phyloP scores from a whole-genome alignment of 1,284 basidiomycete genomes.

The Sanghuangporus weigelae region DNA sequence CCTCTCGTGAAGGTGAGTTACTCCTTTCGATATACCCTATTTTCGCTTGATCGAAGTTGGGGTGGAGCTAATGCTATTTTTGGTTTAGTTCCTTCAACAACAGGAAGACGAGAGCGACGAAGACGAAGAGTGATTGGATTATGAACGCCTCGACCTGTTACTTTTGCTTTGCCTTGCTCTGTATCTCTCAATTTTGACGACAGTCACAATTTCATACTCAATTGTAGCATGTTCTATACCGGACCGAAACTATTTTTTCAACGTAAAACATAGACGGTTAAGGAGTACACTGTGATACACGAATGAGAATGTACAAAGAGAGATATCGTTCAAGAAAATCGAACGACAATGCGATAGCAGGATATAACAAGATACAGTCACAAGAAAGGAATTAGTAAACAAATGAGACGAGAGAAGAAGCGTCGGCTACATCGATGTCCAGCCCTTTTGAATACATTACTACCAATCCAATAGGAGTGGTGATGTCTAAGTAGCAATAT shows the following conservation, averaged over 20 bases:
- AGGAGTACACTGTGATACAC: too few species aligned
- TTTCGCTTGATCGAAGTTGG: background rate
- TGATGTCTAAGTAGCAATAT: background rate
- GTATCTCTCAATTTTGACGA: too few species aligned
- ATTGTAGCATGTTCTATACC: too few species aligned
- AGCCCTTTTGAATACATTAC: background rate
- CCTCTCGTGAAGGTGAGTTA: slow-evolving; percentile 78
- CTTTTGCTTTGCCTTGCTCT: background rate
- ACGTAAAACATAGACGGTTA: too few species aligned
- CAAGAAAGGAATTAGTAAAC: too few species aligned
- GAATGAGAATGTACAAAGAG: too few species aligned
- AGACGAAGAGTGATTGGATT: slow-evolving; percentile 4
- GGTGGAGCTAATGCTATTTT: slow-evolving; percentile 40
- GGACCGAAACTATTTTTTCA: too few species aligned
- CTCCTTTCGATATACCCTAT: slow-evolving; percentile 7
- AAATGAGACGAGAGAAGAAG: background rate
- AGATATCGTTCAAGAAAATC: too few species aligned
- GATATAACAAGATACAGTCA: too few species aligned
- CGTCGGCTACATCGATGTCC: background rate
- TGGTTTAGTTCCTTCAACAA: slow-evolving; percentile 13
- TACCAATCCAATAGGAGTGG: background rate
- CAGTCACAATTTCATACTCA: too few species aligned
- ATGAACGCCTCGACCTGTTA: background rate
- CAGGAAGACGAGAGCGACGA: slow-evolving; percentile 20
- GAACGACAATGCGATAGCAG: too few species aligned